These are phyloP conservation scores for Boletus coccyginus DNA, from an alignment of 768 basidiomycete genomes.

Conservation along the genomic window DNA sequence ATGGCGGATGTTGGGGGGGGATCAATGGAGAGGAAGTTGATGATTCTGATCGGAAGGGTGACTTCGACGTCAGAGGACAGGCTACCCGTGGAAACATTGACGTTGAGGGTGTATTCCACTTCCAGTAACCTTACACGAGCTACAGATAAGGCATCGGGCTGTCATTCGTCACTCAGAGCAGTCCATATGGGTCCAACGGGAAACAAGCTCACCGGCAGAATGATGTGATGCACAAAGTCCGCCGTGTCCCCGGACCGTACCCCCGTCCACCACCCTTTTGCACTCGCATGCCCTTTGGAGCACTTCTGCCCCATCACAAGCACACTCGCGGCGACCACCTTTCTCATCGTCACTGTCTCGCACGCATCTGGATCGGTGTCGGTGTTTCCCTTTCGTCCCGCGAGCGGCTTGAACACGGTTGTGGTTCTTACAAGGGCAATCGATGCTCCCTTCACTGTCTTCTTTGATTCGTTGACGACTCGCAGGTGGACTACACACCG, in stretches of 20 bases:
- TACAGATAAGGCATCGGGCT: constrained; percentile 73
- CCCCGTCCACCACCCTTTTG: constrained; percentile 89
- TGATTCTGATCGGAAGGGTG: constrained; percentile 69
- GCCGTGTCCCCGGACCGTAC: constrained; percentile 58
- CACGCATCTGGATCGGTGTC: constrained; percentile 55
- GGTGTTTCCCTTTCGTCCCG: constrained; percentile 30
- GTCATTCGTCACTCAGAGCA: constrained; percentile 6
- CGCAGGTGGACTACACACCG: constrained; percentile 62
- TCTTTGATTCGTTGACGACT: constrained; percentile 67
- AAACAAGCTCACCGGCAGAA: constrained; percentile 63
- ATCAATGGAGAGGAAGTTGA: constrained; percentile 86
- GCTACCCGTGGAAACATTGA: constrained; percentile 58
- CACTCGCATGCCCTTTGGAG: constrained; percentile 68
- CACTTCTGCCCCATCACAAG: constrained; percentile 66
- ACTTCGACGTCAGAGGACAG: constrained; percentile 64
- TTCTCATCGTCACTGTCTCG: constrained; percentile 57
- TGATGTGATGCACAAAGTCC: constrained; percentile 66
- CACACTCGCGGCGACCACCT: constrained; percentile 61
- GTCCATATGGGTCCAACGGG: background rate
- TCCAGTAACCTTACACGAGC: constrained; percentile 69
- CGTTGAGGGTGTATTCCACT: constrained; percentile 68
- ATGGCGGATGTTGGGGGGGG: constrained; percentile 53
- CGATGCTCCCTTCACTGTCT: constrained; percentile 60
- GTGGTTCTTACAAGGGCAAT: constrained; percentile 65
- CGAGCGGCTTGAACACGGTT: constrained; percentile 57